phyloP scores from a whole-genome alignment of 805 yeast genomes.

The Wickerhamiella nectarea region DNA sequence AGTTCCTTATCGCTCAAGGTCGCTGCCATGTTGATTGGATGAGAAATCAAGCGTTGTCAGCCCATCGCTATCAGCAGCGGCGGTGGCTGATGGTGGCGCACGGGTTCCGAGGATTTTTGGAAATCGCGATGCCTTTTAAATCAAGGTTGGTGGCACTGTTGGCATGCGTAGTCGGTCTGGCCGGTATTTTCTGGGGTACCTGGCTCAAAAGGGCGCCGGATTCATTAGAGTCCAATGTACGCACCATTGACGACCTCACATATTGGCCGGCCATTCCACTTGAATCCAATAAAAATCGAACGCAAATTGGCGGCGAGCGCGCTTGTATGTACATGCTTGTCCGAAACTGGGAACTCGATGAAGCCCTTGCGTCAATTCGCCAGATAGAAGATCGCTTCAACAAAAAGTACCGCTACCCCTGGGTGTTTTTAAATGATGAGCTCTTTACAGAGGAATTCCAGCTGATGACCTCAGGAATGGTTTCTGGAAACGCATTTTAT shows the following conservation, averaged over 20 bases:
- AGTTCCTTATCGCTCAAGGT: slow-evolving; percentile 25
- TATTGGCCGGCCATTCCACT: slow-evolving; percentile 19
- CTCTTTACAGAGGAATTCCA: slow-evolving; percentile 74
- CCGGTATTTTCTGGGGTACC: background rate
- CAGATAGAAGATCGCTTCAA: slow-evolving; percentile 88
- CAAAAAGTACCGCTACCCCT: slow-evolving; percentile 66
- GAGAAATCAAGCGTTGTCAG: background rate
- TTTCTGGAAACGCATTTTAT: slow-evolving; percentile 64
- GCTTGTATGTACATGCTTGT: slow-evolving; percentile 84
- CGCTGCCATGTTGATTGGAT: slow-evolving; percentile 10
- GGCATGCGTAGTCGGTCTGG: background rate
- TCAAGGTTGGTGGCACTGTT: background rate
- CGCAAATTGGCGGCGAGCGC: slow-evolving; percentile 46
- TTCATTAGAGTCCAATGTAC: too few relatives aligned
- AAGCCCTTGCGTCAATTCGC: slow-evolving; percentile 64
- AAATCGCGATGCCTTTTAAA: background rate
- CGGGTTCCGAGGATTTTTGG: background rate
- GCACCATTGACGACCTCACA: slow-evolving; percentile 14
- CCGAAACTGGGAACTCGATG: slow-evolving; percentile 63
- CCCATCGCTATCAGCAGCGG: background rate
- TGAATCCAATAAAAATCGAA: slow-evolving; percentile 18
- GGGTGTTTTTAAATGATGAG: slow-evolving; percentile 90
- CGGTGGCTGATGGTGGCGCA: background rate
- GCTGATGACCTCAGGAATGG: slow-evolving; percentile 46
- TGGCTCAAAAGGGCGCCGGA: background rate